phyloP scores from a whole-genome alignment of 306 rosid species.

The Cicer arietinum region DNA sequence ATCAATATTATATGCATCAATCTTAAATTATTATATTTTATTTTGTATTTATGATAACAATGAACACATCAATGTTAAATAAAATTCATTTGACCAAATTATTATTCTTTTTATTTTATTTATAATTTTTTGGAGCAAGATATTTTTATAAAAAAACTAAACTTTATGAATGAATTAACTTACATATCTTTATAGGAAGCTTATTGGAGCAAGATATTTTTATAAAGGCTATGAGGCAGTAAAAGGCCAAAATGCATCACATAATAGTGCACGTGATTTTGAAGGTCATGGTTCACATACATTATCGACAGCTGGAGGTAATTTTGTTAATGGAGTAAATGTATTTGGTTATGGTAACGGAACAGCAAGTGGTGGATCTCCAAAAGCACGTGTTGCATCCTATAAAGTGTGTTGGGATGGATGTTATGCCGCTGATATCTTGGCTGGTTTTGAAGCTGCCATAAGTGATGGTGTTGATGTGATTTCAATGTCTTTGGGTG shows the following conservation, averaged over 20 bases:
- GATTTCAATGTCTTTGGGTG: slow-evolving; percentile 60
- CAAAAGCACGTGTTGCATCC: slow-evolving; percentile 73
- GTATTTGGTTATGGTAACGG: slow-evolving; percentile 71
- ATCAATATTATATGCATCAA: too few species aligned
- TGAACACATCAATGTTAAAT: too few species aligned
- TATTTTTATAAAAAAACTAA: too few species aligned
- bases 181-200: slow-evolving; percentile 55
- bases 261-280: slow-evolving; percentile 52
- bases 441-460: slow-evolving; percentile 80
- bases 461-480: slow-evolving; percentile 81
- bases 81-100: too few species aligned
- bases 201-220: slow-evolving; percentile 82
- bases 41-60: too few species aligned
- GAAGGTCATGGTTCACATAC: slow-evolving; percentile 94
- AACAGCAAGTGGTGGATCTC: slow-evolving; percentile 88
- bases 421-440: slow-evolving; percentile 68
- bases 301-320: slow-evolving; percentile 87
- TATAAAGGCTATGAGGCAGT: slow-evolving; percentile 2
- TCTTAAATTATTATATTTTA: too few species aligned
- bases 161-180: too few species aligned
- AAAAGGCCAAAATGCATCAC: neutral
- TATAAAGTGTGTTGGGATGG: slow-evolving; percentile 77
- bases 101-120: too few species aligned
- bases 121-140: too few species aligned
- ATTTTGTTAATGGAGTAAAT: slow-evolving; percentile 47